Conservation (phyloP, 73 alveolate genomes). For the Paramecium sexaurelia region DNA sequence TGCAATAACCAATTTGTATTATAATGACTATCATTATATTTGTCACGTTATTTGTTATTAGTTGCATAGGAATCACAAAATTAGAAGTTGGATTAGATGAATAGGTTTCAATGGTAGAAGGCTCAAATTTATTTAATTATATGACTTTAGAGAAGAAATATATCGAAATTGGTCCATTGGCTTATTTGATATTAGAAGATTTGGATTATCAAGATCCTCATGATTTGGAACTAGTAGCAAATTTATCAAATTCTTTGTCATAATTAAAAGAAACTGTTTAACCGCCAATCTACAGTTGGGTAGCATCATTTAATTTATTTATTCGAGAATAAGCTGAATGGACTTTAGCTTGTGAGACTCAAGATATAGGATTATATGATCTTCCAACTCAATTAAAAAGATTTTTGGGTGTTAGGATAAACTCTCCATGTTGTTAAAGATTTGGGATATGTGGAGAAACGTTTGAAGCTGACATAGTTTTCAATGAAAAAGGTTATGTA, state of each 20-base stretch:
- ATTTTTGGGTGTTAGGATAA: constrained; percentile 83
- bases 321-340: constrained; percentile 76
- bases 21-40: constrained; percentile 67
- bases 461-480: constrained; percentile 81
- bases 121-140: constrained; percentile 84
- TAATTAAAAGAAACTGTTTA: constrained; percentile 82
- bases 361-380: constrained; percentile 78
- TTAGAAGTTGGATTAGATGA: constrained; percentile 87
- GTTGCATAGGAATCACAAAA: constrained; percentile 71
- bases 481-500: constrained; percentile 84
- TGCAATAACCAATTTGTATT: constrained; percentile 71
- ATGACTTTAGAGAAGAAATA: constrained; percentile 81
- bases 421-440: constrained; percentile 84
- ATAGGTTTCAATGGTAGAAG: constrained; percentile 82
- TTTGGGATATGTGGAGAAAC: constrained; percentile 96
- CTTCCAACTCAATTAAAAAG: constrained; percentile 83
- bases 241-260: constrained; percentile 84
- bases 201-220: constrained; percentile 80
- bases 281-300: constrained; percentile 96
- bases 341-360: constrained; percentile 79
- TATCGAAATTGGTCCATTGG: constrained; percentile 96
- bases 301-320: constrained; percentile 81
- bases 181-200: constrained; percentile 87
- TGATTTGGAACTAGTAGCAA: constrained; percentile 76
- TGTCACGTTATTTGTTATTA: constrained; percentile 65